A percentile compares a stretch with the other conserved stretches of the same genome.
Evolutionary conservation across 257 asterid genomes (phyloP).

Genomic region (Solanum sitiens): DNA sequence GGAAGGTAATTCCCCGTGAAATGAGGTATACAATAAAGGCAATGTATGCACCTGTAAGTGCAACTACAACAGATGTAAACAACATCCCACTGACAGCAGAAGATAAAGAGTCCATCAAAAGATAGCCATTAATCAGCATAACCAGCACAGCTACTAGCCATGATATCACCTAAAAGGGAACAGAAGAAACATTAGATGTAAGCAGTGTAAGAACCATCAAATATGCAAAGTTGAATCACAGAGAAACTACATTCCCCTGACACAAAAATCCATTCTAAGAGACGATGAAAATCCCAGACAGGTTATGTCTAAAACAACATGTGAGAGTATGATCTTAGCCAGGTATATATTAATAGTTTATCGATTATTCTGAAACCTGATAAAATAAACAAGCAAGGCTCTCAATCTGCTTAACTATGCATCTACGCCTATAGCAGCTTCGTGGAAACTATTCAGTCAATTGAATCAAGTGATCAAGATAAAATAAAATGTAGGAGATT

Average conservation of each 20-base stretch:
- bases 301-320: not conserved
- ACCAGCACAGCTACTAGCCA: conserved; percentile 65
- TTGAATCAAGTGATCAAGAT: not conserved
- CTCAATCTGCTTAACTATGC: not conserved
- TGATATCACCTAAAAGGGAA: conserved; percentile 31
- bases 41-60: conserved; percentile 41
- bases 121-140: conserved; percentile 61
- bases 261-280: not conserved
- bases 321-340: not conserved
- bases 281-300: not conserved
- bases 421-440: not conserved
- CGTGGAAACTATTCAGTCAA: not conserved
- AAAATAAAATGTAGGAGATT: not conserved
- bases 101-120: conserved; percentile 49
- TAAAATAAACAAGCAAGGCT: not conserved
- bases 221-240: not conserved
- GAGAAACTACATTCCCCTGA: not conserved
- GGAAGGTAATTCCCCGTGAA: conserved; percentile 24
- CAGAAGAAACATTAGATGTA: not conserved
- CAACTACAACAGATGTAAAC: conserved; percentile 20
- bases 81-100: conserved; percentile 40
- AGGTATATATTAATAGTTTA: not conserved
- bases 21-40: conserved; percentile 52
- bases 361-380: not conserved
- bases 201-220: not conserved